phyloP scores from a whole-genome alignment of 108 stramenopile genomes.

The Cyclotella choctawhatcheeana region DNA sequence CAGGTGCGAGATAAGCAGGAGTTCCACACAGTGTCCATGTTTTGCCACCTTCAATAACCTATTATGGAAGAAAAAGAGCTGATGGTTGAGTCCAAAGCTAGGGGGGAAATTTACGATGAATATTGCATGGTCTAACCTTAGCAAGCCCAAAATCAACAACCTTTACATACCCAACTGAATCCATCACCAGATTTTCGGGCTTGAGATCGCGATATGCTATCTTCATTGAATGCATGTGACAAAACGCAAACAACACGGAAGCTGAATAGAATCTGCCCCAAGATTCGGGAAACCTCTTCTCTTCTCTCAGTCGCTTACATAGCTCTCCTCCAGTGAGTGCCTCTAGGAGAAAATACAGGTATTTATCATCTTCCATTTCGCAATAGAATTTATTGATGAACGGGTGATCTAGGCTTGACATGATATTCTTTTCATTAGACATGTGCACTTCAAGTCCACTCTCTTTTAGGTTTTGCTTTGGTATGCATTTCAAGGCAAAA shows the following conservation, averaged over 20 bases:
- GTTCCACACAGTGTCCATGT: conserved; percentile 74
- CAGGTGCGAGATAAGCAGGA: conserved; percentile 73
- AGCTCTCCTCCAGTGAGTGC: conserved; percentile 66
- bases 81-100: too few relatives aligned
- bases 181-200: conserved; percentile 74
- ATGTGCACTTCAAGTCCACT: conserved; percentile 61
- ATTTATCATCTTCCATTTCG: conserved; percentile 48
- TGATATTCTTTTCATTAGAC: conserved; percentile 47
- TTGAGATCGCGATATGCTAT: conserved; percentile 82
- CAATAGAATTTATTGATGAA: conserved; percentile 43
- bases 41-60: conserved; percentile 27
- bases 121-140: too few relatives aligned
- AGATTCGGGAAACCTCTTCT: conserved; percentile 45
- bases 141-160: conserved; percentile 78
- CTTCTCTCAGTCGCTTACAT: conserved; percentile 33
- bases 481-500: conserved; percentile 74
- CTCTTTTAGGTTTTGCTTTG: conserved; percentile 59
- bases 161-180: conserved; percentile 57
- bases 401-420: conserved; percentile 45
- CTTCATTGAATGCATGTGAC: conserved; percentile 34
- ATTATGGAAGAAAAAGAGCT: too few relatives aligned
- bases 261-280: conserved; percentile 48
- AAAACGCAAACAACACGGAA: conserved; percentile 56
- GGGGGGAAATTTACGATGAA: too few relatives aligned
- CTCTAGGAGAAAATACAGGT: conserved; percentile 62